Evolutionary conservation across 2,329 filamentous ascomycete genomes (phyloP).

Genomic region (Exutisphaerella laricina): DNA sequence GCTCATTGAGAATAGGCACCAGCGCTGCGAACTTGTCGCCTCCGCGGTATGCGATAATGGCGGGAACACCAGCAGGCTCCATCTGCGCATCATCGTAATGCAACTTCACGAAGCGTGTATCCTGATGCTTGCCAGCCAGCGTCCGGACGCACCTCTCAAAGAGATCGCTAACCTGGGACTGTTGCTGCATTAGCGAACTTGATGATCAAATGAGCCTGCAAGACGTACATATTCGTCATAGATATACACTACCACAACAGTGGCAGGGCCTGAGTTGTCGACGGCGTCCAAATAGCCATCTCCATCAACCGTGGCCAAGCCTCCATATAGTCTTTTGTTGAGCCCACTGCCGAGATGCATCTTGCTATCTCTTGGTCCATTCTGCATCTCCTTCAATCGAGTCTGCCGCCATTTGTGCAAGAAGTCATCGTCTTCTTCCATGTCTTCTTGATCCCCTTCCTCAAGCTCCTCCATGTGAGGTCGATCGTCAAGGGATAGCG

Average conservation of each 20-base stretch:
- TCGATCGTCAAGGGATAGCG: constrained; percentile 11
- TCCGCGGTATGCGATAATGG: constrained; percentile 80
- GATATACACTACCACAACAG: constrained; percentile 86
- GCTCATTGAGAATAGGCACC: constrained; percentile 78
- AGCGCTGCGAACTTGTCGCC: constrained; percentile 89
- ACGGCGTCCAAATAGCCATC: constrained; percentile 92
- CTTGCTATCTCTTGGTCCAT: constrained; percentile 61
- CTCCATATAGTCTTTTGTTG: constrained; percentile 67
- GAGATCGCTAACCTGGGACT: constrained; percentile 74
- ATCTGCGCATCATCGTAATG: constrained; percentile 92
- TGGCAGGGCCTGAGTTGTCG: constrained; percentile 77
- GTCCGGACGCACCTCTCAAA: constrained; percentile 73
- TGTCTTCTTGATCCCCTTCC: constrained; percentile 52
- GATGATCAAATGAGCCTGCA: no score
- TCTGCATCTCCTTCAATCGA: constrained; percentile 66
- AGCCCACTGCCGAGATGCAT: constrained; percentile 25
- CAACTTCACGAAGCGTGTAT: constrained; percentile 82
- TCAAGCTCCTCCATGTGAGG: constrained; percentile 22
- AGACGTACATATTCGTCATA: constrained; percentile 74
- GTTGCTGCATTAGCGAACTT: constrained; percentile 15
- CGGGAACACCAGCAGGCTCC: constrained; percentile 79
- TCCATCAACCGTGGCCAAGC: constrained; percentile 78
- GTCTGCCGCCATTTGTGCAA: constrained; percentile 79
- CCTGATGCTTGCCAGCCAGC: constrained; percentile 64
- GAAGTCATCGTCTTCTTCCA: constrained; percentile 72